phyloP scores from a whole-genome alignment of 805 yeast species.

The Sugiyamaella chiloensis region DNA sequence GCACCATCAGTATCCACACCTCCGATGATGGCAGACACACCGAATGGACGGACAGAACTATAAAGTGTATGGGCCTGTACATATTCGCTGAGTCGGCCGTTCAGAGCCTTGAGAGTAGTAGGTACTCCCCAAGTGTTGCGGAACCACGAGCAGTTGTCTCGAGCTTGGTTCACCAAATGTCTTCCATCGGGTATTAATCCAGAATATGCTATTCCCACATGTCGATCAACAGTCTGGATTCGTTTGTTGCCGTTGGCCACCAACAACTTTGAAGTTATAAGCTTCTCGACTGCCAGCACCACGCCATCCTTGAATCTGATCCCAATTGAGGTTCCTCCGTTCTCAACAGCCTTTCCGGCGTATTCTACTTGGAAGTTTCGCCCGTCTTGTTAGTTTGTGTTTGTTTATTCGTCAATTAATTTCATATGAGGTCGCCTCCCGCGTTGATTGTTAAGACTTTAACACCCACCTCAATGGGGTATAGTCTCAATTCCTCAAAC shows the following conservation, averaged over 20 bases:
- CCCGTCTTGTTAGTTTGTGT: constrained; percentile 32
- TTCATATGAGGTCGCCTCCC: too few relatives aligned
- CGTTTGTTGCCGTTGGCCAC: constrained; percentile 87
- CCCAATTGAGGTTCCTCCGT: constrained; percentile 94
- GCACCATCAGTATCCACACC: constrained; percentile 90
- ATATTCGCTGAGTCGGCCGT: constrained; percentile 83
- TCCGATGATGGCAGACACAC: constrained; percentile 87
- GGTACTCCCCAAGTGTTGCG: constrained; percentile 72
- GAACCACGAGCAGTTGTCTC: constrained; percentile 84
- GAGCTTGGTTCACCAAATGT: constrained; percentile 84
- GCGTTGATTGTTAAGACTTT: background rate
- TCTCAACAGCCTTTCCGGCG: constrained; percentile 96
- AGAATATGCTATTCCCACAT: constrained; percentile 87
- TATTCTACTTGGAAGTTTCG: constrained; percentile 90
- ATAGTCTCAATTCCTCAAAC: too few relatives aligned
- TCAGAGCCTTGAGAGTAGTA: constrained; percentile 74
- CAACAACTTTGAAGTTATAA: constrained; percentile 77
- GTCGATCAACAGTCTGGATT: constrained; percentile 90
- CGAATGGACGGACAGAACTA: constrained; percentile 97
- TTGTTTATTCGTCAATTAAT: background rate
- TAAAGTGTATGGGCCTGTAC: constrained; percentile 95
- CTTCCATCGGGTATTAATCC: constrained; percentile 97
- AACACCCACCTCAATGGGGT: background rate
- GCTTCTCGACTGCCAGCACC: constrained; percentile 96
- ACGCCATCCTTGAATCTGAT: constrained; percentile 89